Conservation (phyloP, 192 early-diverging fungal genomes). For the Oehlia diaphana region DNA sequence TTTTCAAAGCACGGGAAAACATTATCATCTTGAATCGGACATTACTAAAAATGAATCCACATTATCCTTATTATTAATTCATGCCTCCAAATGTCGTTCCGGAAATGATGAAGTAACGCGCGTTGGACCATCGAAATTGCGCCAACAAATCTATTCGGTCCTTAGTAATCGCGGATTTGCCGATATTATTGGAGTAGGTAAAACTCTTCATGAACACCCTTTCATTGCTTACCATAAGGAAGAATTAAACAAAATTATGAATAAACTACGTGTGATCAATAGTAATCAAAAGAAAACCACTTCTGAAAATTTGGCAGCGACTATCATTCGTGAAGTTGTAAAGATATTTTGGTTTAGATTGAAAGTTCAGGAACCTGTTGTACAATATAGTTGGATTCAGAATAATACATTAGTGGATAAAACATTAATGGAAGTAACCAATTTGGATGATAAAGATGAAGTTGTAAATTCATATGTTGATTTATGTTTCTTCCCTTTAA, state of each 20-base stretch:
- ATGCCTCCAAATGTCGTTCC: not conserved
- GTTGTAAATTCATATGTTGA: no score
- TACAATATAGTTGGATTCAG: not conserved
- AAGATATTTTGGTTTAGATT: not conserved
- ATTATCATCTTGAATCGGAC: not conserved
- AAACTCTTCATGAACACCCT: not conserved
- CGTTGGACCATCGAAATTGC: not conserved
- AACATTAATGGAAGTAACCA: no score
- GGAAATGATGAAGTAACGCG: not conserved
- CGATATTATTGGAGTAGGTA: no score
- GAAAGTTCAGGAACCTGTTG: not conserved
- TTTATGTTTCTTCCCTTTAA: no score
- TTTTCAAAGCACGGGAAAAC: not conserved
- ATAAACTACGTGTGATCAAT: not conserved
- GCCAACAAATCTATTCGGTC: not conserved
- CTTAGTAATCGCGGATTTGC: not conserved
- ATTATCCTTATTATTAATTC: not conserved
- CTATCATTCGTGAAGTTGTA: not conserved
- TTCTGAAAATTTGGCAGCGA: not conserved
- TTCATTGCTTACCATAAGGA: not conserved
- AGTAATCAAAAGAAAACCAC: not conserved
- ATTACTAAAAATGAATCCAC: no score
- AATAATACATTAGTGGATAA: not conserved
- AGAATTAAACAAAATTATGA: not conserved
- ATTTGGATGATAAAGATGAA: no score